A percentile compares a stretch with the other conserved stretches of the same genome.
These are phyloP conservation scores for Haemoproteus tartakovskyi DNA, from an alignment of 169 alveolate species.

Conservation along the genomic window DNA sequence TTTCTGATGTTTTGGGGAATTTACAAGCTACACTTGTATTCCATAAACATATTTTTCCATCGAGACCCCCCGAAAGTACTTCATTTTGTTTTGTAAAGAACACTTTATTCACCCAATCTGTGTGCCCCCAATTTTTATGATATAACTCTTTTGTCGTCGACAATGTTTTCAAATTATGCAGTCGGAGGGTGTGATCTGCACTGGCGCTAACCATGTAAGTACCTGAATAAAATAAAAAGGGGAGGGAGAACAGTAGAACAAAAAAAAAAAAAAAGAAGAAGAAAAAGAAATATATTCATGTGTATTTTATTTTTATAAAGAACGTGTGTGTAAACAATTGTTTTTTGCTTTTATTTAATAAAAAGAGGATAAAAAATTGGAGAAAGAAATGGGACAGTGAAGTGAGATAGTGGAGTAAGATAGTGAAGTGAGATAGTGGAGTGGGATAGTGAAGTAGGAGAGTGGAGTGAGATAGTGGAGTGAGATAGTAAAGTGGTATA, in stretches of 20 bases:
- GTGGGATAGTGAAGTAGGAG: no score
- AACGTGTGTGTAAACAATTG: no score
- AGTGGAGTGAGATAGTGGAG: no score
- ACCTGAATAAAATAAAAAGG: slow-evolving; percentile 9
- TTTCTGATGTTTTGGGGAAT: slow-evolving; percentile 14
- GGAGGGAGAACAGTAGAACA: neutral
- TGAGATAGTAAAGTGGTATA: no score
- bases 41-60: slow-evolving; percentile 66
- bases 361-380: no score
- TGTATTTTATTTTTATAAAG: no score
- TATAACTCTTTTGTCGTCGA: slow-evolving; percentile 48
- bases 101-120: slow-evolving; percentile 61
- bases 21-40: slow-evolving; percentile 45
- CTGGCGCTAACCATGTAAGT: slow-evolving; percentile 62
- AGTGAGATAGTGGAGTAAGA: no score
- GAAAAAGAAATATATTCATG: no score
- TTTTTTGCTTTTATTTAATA: no score
- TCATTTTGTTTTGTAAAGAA: slow-evolving; percentile 64
- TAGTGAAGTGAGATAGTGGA: no score
- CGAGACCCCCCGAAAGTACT: slow-evolving; percentile 65
- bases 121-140: slow-evolving; percentile 64
- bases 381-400: no score
- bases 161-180: slow-evolving; percentile 41
- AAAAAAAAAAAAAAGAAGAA: neutral
- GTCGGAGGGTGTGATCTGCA: slow-evolving; percentile 55